Percentiles rank a stretch among this genome's conserved stretches.
These are phyloP conservation scores for Ophiostoma populinum DNA, from an alignment of 2,329 filamentous ascomycete species.

Conservation along the genomic window DNA sequence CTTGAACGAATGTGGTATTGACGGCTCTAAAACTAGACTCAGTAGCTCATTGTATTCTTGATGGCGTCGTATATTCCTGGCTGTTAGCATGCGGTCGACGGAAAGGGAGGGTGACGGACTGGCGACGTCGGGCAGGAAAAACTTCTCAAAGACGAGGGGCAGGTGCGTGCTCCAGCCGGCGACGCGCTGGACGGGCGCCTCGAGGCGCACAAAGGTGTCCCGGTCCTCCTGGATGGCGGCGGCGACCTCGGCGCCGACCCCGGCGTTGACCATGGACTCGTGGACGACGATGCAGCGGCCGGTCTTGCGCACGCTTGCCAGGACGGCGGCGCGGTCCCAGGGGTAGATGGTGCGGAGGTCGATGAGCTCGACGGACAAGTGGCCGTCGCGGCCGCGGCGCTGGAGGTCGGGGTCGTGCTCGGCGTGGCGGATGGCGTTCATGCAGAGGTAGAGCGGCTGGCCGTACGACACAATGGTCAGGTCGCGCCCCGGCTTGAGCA, in stretches of 20 bases:
- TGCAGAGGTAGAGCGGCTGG: slow-evolving; percentile 73
- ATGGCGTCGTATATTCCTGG: slow-evolving; percentile 56
- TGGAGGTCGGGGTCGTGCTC: slow-evolving; percentile 55
- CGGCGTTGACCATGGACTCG: slow-evolving; percentile 81
- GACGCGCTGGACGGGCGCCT: slow-evolving; percentile 71
- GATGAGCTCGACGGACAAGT: slow-evolving; percentile 66
- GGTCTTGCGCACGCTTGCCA: slow-evolving; percentile 74
- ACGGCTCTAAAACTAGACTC: no score
- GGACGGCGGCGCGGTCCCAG: slow-evolving; percentile 70
- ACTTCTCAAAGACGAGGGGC: slow-evolving; percentile 62
- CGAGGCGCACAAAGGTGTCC: slow-evolving; percentile 61
- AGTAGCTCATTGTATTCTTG: slow-evolving; percentile 46
- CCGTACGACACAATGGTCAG: slow-evolving; percentile 79
- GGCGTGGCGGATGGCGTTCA: slow-evolving; percentile 56
- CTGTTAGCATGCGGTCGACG: background rate
- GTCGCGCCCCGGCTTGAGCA: slow-evolving; percentile 64
- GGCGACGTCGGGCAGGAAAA: slow-evolving; percentile 70
- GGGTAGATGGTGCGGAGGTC: slow-evolving; percentile 80
- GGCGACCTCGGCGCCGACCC: slow-evolving; percentile 76
- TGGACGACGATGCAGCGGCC: slow-evolving; percentile 78
- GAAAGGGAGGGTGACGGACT: slow-evolving; percentile 28
- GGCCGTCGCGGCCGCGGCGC: slow-evolving; percentile 32
- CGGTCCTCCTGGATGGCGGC: slow-evolving; percentile 68
- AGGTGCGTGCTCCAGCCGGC: slow-evolving; percentile 83
- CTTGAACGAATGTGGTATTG: no score